Evolutionary conservation across 495 filamentous ascomycete genomes (phyloP).

Genomic region (Achaetomiella virescens): DNA sequence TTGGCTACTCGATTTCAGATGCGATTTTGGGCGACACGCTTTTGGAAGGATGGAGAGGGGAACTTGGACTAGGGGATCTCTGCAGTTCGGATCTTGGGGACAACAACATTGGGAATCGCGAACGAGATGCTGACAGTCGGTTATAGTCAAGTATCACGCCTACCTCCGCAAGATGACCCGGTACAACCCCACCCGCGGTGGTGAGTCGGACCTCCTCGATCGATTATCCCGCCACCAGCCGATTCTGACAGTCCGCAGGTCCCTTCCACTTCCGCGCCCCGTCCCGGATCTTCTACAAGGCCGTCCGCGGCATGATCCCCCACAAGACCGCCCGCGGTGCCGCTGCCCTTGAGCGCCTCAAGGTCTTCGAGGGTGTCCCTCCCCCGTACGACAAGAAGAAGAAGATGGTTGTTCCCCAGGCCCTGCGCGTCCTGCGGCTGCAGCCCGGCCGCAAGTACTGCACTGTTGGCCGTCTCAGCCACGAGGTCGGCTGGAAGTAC

Average conservation of each 20-base stretch:
- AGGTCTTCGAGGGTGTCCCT: slow-evolving; percentile 99
- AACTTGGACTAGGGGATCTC: not conserved
- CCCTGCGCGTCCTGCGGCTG: slow-evolving; percentile 84
- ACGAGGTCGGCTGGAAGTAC: slow-evolving; percentile 99
- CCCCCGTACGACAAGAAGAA: slow-evolving; percentile 99
- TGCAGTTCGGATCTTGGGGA: not conserved
- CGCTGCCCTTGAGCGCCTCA: slow-evolving; percentile 92
- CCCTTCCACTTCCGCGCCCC: slow-evolving; percentile 99
- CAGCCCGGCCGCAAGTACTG: slow-evolving; percentile 99
- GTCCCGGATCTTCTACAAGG: slow-evolving; percentile 99
- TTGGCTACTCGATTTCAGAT: not conserved
- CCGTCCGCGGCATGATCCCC: slow-evolving; percentile 98
- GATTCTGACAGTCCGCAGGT: slow-evolving; percentile 53
- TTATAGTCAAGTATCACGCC: slow-evolving; percentile 97
- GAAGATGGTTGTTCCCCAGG: slow-evolving; percentile 98
- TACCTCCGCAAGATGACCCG: slow-evolving; percentile 99
- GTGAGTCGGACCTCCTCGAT: slow-evolving; percentile 46
- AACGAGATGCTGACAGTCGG: slow-evolving; percentile 27
- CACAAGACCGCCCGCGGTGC: slow-evolving; percentile 98
- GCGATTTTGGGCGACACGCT: not conserved
- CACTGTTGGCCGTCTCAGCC: slow-evolving; percentile 92
- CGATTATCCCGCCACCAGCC: slow-evolving; percentile 7
- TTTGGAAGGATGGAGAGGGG: not conserved
- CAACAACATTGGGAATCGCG: slow-evolving; percentile 8
- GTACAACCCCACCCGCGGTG: slow-evolving; percentile 97